phyloP scores from a whole-genome alignment of 192 early-diverging fungal species.

The Dimargaris verticillata region DNA sequence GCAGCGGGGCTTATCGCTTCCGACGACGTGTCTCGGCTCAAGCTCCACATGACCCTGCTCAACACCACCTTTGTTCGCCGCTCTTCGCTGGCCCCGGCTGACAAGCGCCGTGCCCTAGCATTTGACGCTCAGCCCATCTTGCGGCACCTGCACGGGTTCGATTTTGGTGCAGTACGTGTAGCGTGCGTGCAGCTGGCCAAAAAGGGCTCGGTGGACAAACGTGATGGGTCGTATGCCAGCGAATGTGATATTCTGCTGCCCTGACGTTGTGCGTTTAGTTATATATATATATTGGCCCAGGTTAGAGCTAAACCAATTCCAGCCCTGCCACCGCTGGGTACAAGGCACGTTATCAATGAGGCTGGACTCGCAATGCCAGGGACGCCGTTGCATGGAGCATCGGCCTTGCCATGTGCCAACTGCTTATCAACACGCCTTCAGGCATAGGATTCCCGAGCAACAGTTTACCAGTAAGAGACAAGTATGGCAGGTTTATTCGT shows the following conservation, averaged over 20 bases:
- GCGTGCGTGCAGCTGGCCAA: not conserved
- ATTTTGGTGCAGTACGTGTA: not conserved
- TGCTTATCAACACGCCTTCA: too few species aligned
- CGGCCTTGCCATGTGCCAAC: too few species aligned
- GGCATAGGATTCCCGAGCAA: too few species aligned
- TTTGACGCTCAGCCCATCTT: slow-evolving; percentile 5
- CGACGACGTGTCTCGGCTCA: not conserved
- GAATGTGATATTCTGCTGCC: not conserved
- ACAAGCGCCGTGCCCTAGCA: not conserved
- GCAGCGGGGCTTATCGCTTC: not conserved
- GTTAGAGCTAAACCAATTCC: too few species aligned
- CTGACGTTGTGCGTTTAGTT: too few species aligned
- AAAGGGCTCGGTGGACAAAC: not conserved
- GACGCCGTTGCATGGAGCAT: too few species aligned
- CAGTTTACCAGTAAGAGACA: too few species aligned
- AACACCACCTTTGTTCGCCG: slow-evolving; percentile 5
- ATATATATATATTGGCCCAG: too few species aligned
- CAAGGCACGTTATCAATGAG: too few species aligned
- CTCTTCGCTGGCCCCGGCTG: not conserved
- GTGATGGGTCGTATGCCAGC: slow-evolving; percentile 1
- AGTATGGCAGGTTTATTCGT: too few species aligned
- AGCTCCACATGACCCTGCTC: slow-evolving; percentile 3
- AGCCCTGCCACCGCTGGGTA: too few species aligned
- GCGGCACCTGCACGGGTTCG: not conserved
- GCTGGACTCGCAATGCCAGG: too few species aligned